Evolutionary conservation across 2,329 filamentous ascomycete genomes (phyloP).

Genomic region (Aspergillus pseudoglaucus): DNA sequence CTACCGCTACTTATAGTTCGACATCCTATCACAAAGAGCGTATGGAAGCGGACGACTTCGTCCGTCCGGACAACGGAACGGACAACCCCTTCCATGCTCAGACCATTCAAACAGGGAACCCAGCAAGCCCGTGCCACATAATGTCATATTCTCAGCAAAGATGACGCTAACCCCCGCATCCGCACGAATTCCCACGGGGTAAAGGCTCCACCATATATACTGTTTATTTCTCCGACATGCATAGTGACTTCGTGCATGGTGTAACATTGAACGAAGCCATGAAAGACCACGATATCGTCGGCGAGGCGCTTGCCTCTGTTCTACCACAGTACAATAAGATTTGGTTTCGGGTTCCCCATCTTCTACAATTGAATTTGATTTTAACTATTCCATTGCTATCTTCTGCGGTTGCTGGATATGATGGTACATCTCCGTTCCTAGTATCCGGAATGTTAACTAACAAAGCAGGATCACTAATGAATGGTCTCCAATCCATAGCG

Average conservation of each 20-base stretch:
- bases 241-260: neutral
- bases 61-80: neutral
- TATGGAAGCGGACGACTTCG: neutral
- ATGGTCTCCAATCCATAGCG: constrained; percentile 39
- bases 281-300: constrained; percentile 21
- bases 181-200: neutral
- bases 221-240: neutral
- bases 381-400: constrained; percentile 41
- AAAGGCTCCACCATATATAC: neutral
- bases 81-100: neutral
- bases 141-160: neutral
- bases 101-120: neutral
- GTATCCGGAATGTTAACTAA: no score
- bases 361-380: constrained; percentile 41
- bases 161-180: neutral
- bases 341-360: constrained; percentile 40
- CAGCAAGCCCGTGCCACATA: neutral
- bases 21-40: neutral
- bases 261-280: constrained; percentile 2
- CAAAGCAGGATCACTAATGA: constrained; percentile 36
- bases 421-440: constrained; percentile 25
- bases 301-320: constrained; percentile 22
- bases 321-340: constrained; percentile 36
- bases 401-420: constrained; percentile 40
- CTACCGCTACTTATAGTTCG: neutral